Percentiles rank a stretch among this genome's conserved stretches.
Conservation (phyloP, 164 flowering plant species). For the Paratinospora sagittata region DNA sequence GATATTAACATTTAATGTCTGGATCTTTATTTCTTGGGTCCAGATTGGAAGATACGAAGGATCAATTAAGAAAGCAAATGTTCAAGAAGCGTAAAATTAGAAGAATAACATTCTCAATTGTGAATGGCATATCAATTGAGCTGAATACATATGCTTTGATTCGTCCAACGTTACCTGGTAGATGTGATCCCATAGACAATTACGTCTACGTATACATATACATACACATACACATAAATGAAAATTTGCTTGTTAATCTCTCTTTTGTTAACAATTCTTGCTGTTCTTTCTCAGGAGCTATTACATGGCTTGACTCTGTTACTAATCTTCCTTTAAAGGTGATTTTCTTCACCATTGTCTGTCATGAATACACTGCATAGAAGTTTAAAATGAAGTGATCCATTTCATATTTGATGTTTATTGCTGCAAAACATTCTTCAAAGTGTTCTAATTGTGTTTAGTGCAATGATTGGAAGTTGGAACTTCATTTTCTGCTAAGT, state of each 20-base stretch:
- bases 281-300: constrained; percentile 38
- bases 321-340: constrained; percentile 88
- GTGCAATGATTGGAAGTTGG: not conserved
- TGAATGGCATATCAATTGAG: constrained; percentile 65
- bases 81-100: constrained; percentile 72
- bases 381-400: not conserved
- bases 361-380: not conserved
- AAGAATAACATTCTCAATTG: constrained; percentile 56
- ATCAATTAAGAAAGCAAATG: constrained; percentile 78
- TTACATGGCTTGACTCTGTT: constrained; percentile 90
- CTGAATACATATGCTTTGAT: constrained; percentile 87
- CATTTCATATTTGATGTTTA: not conserved
- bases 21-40: constrained; percentile 11
- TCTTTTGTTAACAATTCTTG: not conserved
- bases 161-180: constrained; percentile 88
- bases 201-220: no score
- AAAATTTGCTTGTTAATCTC: no score
- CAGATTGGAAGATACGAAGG: constrained; percentile 80
- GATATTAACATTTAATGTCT: not conserved
- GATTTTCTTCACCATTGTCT: not conserved
- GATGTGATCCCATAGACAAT: not conserved
- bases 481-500: not conserved
- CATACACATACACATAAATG: no score
- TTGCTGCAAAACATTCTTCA: not conserved
- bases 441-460: not conserved